Evolutionary conservation across 306 rosid genomes (phyloP).

Genomic region (Corylus americana): DNA sequence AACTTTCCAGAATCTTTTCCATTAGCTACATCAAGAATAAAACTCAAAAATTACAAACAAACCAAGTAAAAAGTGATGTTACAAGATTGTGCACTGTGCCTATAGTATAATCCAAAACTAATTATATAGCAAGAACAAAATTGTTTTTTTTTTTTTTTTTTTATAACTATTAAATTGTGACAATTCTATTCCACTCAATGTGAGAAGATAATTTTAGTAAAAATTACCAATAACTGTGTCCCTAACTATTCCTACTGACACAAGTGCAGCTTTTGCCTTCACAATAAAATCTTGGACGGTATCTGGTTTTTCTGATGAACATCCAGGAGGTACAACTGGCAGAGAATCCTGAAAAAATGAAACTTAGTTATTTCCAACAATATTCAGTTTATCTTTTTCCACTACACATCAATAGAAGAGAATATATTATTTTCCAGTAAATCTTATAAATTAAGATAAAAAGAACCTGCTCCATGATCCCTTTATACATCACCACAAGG

Average conservation of each 20-base stretch:
- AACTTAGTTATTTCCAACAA: conserved; percentile 33
- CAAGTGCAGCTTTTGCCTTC: conserved; percentile 87
- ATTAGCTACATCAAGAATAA: conserved; percentile 50
- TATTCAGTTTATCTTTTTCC: conserved; percentile 12
- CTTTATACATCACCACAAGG: conserved; percentile 80
- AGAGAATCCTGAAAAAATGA: conserved; percentile 63
- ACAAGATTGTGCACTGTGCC: conserved; percentile 5
- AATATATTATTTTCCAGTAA: conserved; percentile 12
- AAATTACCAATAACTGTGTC: conserved; percentile 62
- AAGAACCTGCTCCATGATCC: conserved; percentile 93
- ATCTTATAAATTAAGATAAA: background rate
- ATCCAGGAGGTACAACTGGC: conserved; percentile 95
- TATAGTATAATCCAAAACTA: background rate
- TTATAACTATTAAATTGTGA: background rate
- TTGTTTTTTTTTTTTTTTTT: no score
- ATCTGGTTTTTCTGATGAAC: conserved; percentile 72
- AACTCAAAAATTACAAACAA: conserved; percentile 20
- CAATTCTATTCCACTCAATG: background rate
- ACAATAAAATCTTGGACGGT: conserved; percentile 70
- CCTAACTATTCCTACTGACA: conserved; percentile 92
- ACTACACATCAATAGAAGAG: conserved; percentile 12
- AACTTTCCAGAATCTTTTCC: conserved; percentile 73
- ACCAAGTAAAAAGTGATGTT: conserved; percentile 12
- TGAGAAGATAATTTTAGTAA: background rate
- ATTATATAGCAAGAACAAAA: background rate